Evolutionary conservation across 108 stramenopile species (phyloP).

Genomic region (Epithemia pelagica): DNA sequence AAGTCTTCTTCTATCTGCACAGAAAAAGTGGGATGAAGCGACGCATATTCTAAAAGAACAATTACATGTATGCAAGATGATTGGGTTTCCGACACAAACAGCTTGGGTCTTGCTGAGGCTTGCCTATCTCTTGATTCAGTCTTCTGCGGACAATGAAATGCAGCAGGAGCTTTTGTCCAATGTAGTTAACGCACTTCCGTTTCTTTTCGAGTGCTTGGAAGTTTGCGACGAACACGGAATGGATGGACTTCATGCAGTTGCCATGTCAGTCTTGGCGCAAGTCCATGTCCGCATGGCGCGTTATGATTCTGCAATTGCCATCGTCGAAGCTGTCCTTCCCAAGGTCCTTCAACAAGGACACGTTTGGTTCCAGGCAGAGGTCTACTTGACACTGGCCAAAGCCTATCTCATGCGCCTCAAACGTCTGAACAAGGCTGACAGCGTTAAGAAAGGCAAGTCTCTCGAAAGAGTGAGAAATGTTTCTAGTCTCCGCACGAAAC

Average conservation of each 20-base stretch:
- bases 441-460: background rate
- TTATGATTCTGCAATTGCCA: slow-evolving; percentile 44
- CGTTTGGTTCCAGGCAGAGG: slow-evolving; percentile 60
- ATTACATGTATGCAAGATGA: slow-evolving; percentile 14
- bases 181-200: slow-evolving; percentile 29
- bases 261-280: slow-evolving; percentile 50
- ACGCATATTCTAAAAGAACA: slow-evolving; percentile 11
- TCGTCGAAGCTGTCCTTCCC: slow-evolving; percentile 53
- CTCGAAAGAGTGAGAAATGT: background rate
- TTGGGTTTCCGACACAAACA: slow-evolving; percentile 28
- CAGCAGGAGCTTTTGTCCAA: slow-evolving; percentile 10
- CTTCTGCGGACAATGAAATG: slow-evolving; percentile 20
- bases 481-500: background rate
- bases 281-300: slow-evolving; percentile 47
- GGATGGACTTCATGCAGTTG: slow-evolving; percentile 70
- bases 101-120: slow-evolving; percentile 49
- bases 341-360: slow-evolving; percentile 59
- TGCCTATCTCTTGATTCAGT: slow-evolving; percentile 45
- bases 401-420: slow-evolving; percentile 36
- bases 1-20: slow-evolving; percentile 18
- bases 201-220: slow-evolving; percentile 57
- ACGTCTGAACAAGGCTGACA: slow-evolving; percentile 1
- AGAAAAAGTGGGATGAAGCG: slow-evolving; percentile 28
- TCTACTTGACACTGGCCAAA: slow-evolving; percentile 66
- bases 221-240: slow-evolving; percentile 47